Evolutionary conservation across 1,284 basidiomycete genomes (phyloP), one percentile per base, ranked within the genome.

Genomic region (Cronartium quercuum): DNA sequence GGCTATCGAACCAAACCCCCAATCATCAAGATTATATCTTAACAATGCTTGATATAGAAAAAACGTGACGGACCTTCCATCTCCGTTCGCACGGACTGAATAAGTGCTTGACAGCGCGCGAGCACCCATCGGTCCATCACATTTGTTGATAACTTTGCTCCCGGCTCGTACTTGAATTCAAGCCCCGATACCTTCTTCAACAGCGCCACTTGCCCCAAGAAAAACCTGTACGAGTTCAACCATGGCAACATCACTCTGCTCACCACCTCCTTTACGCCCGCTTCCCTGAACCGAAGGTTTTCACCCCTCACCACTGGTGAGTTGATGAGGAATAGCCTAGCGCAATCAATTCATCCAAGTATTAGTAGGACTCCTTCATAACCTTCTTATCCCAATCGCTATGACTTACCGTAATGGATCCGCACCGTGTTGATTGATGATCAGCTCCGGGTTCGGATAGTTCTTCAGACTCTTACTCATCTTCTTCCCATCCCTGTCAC

Each of bases 81-180:
- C 85, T 99, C 95, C 80, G 90, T 86, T 77, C 88, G 86, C 77
- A 99, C 94, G 76, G 94, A 86, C 81, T 89, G 87, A 84, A 98
- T 98, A 80, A 98, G 87, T 18, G 91, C 93, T 83, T 98, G 96
- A 83, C 96, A 98, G 12, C 94, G 87, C 12, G 96, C 96, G 64
- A 98, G 87, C 80, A 98, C 91, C 96, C 96, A 98, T 68, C 91
- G 88, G 82, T 99, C 96, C 93, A 98, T 98, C 79, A 98, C 93
- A 81, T 98, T 99, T 79, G 84, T 86, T 40, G 91, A 91, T 38
- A 90, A 85, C n/a, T 89, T 86, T 2, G 91, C 91, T 78, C 94
- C 88, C 15, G 91, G 86, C 80, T 96, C 88, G 83, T 97, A 98
- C 77, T 86, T 85, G 84, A 98, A 98, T 76, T 90, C 88, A 76